Evolutionary conservation across 345 rosid genomes (phyloP).

Genomic region (Eucalyptus polybractea): DNA sequence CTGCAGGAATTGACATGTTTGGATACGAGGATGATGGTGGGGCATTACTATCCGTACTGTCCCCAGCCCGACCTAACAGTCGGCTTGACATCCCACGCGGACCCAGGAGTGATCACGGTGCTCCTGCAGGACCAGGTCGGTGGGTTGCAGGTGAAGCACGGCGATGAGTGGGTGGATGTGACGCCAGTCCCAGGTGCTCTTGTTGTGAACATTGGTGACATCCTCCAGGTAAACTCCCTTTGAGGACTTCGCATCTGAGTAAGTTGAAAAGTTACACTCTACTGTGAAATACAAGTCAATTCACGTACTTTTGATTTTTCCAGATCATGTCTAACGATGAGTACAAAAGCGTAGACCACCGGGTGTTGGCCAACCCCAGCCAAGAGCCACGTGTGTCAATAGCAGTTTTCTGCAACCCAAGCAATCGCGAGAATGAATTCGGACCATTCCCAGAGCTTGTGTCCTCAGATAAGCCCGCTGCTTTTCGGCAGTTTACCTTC

Average conservation of each 20-base stretch:
- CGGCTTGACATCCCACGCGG: constrained; percentile 30
- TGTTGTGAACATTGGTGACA: constrained; percentile 41
- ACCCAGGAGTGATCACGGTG: constrained; percentile 31
- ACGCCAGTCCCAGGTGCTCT: constrained; percentile 34
- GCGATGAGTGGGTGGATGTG: constrained; percentile 32
- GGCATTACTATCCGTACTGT: constrained; percentile 35
- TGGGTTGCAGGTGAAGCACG: constrained; percentile 44
- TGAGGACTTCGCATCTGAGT: neutral
- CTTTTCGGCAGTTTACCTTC: constrained; percentile 8
- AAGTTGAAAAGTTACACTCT: neutral
- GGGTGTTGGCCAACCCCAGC: constrained; percentile 26
- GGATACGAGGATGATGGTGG: constrained; percentile 25
- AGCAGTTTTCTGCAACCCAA: constrained; percentile 16
- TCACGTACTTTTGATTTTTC: neutral
- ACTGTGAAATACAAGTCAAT: neutral
- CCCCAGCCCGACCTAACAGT: constrained; percentile 50
- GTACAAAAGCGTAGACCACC: constrained; percentile 30
- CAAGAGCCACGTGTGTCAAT: too few species aligned
- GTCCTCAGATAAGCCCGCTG: constrained; percentile 20
- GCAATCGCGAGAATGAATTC: constrained; percentile 2
- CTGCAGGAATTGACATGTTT: constrained; percentile 23
- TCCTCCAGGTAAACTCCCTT: constrained; percentile 23
- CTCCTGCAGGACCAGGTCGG: constrained; percentile 28
- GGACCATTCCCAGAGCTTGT: constrained; percentile 33
- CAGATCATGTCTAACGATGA: constrained; percentile 44